phyloP scores from a whole-genome alignment of 1,139 yeast species.

The Yamadazyma sp. region DNA sequence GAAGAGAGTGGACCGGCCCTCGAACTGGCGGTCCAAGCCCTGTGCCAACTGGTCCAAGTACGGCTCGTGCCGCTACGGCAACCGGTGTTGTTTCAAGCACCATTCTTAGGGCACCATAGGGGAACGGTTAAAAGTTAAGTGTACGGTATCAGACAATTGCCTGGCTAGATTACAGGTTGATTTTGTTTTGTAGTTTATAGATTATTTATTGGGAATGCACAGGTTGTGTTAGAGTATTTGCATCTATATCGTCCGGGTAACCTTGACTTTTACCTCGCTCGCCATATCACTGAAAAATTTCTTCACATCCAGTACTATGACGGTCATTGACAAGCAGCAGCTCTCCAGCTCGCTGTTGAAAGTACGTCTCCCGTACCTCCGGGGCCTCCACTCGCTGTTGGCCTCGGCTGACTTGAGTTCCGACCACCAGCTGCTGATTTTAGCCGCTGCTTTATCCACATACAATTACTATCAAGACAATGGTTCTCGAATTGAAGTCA shows the following conservation, averaged over 20 bases:
- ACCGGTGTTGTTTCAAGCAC: conserved; percentile 89
- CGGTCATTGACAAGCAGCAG: conserved; percentile 11
- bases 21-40: conserved; percentile 89
- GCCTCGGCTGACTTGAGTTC: conserved; percentile 3
- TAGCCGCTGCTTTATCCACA: conserved; percentile 40
- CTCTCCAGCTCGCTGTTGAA: conserved; percentile 29
- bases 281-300: conserved; percentile 3
- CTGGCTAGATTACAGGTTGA: background rate
- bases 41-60: conserved; percentile 85
- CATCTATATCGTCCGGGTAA: no score
- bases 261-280: background rate
- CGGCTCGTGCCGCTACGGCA: conserved; percentile 86
- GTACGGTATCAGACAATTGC: background rate
- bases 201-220: conserved; percentile 11
- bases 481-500: conserved; percentile 43
- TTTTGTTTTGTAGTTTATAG: conserved; percentile 6
- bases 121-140: no score
- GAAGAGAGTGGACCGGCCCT: conserved; percentile 69
- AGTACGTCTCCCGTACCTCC: conserved; percentile 32
- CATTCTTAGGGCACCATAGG: no score
- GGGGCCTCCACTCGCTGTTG: conserved; percentile 14
- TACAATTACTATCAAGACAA: conserved; percentile 53
- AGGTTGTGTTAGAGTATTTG: no score
- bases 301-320: background rate
- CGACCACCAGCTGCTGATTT: conserved; percentile 17